Evolutionary conservation across 192 early-diverging fungal genomes (phyloP).

Genomic region (Coemansia sp.): DNA sequence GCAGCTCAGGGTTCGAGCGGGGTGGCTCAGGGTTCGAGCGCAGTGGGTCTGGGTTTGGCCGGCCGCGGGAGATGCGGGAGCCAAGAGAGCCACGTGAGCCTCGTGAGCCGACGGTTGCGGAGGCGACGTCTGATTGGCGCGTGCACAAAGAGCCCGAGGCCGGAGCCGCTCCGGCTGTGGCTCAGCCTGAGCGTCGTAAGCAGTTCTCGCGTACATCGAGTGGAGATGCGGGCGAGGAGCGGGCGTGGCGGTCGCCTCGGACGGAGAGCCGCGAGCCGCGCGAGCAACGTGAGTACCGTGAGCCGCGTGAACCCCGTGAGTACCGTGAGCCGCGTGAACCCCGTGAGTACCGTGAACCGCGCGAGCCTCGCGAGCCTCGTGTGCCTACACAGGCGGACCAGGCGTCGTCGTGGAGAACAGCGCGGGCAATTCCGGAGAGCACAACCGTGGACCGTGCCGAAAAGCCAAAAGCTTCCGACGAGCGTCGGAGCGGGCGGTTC

Average conservation of each 20-base stretch:
- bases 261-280: conserved; percentile 16
- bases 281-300: conserved; percentile 14
- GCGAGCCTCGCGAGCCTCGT: conserved; percentile 29
- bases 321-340: conserved; percentile 19
- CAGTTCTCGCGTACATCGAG: conserved; percentile 39
- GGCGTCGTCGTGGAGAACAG: conserved; percentile 25
- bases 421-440: not conserved
- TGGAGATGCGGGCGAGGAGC: conserved; percentile 23
- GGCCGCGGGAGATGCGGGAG: conserved; percentile 3
- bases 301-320: conserved; percentile 25
- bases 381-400: conserved; percentile 22
- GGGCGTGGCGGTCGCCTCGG: conserved; percentile 7
- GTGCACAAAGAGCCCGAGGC: conserved; percentile 15
- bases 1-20: conserved; percentile 8
- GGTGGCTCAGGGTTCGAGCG: conserved; percentile 3
- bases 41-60: conserved; percentile 7
- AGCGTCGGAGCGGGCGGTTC: not conserved
- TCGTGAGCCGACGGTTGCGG: conserved; percentile 25
- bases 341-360: conserved; percentile 17
- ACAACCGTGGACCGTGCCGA: not conserved
- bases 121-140: conserved; percentile 33
- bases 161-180: not conserved
- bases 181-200: not conserved
- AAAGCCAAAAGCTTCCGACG: not conserved
- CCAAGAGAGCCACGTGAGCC: not conserved